Base-by-base conservation (phyloP, 169 alveolate genomes). In the Eimeria nieschulzi region DNA sequence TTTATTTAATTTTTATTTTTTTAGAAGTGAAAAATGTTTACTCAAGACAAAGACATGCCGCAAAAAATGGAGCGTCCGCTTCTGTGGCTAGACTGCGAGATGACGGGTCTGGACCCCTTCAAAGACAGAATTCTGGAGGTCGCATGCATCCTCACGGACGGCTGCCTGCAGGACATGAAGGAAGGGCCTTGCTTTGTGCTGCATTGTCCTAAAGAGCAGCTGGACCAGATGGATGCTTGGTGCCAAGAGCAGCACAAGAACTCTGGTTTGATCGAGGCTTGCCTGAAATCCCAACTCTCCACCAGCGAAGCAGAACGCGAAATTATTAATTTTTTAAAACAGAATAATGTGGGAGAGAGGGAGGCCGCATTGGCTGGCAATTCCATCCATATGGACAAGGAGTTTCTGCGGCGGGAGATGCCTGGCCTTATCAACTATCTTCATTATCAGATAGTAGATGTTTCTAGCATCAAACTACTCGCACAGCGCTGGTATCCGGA, bases 61-160 rank as follows among this genome's bases (percentile, higher is more conserved):
- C 53, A 63, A 25, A 17, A 51, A 15, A 12, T 56, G 78, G 80
- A 91, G 82, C 51, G 54, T 19, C 94, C 94, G 56, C 83, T 92
- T 6, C 59, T 92, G 86, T 97, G 98, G 97, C 82, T 95, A 15
- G 98, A 97, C 80, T 88, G 94, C 51, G 98, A 97, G 93, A 95
- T 97, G 97, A 97, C 97, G 51, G 97, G 97, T 1, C 93, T 97
- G 3, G 95, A 95, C 53, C 83, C 94, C 1, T 39, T 66, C 13
- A 93, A 76, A 9, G 96, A 96, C 92, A 71, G 92, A 80, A 94
- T 97, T 0, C 75, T 97, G 33, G 98, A 97, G 92, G 94, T 96
- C 26, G 97, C 97, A 15, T 95, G 95, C n/a, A 87, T 97, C 13
- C 93, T 97, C 46, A 95, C 98, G 13, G 97, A 97, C 91, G 95